Evolutionary conservation across 306 rosid species (phyloP).

Genomic region (Acacia melanoxylon): DNA sequence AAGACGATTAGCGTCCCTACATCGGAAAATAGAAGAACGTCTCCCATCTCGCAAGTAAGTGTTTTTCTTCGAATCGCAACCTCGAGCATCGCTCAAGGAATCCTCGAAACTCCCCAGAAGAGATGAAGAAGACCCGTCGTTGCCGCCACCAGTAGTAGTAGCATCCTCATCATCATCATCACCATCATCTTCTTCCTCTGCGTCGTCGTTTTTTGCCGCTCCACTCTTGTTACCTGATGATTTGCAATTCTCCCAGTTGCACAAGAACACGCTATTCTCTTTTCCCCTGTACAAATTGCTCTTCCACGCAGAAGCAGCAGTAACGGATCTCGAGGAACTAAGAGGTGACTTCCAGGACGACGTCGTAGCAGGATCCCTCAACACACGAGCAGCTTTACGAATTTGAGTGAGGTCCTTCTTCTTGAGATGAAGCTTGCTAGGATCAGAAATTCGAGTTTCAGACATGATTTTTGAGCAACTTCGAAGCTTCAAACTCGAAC

Average conservation of each 20-base stretch:
- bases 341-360: slow-evolving; percentile 90
- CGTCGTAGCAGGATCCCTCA: slow-evolving; percentile 95
- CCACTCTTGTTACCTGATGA: slow-evolving; percentile 55
- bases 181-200: slow-evolving; percentile 39
- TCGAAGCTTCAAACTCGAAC: not conserved
- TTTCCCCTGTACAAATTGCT: slow-evolving; percentile 28
- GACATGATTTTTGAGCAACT: slow-evolving; percentile 32
- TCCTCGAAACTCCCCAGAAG: slow-evolving; percentile 62
- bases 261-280: slow-evolving; percentile 65
- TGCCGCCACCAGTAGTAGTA: not conserved
- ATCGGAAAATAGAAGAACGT: slow-evolving; percentile 51
- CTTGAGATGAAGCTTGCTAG: slow-evolving; percentile 75
- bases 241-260: slow-evolving; percentile 78
- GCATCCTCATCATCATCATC: slow-evolving; percentile 30
- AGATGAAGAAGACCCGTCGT: slow-evolving; percentile 50
- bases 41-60: slow-evolving; percentile 43
- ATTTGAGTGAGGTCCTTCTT: slow-evolving; percentile 92
- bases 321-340: slow-evolving; percentile 67
- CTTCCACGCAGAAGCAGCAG: slow-evolving; percentile 41
- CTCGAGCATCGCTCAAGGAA: slow-evolving; percentile 71
- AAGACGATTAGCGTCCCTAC: slow-evolving; percentile 56
- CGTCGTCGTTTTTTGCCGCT: slow-evolving; percentile 22
- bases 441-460: slow-evolving; percentile 71
- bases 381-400: slow-evolving; percentile 85
- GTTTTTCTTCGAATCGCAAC: slow-evolving; percentile 62